A percentile compares a stretch with the other conserved stretches of the same genome.
These are phyloP conservation scores for Kwoniella shandongensis DNA, from an alignment of 768 basidiomycete species.

Conservation along the genomic window DNA sequence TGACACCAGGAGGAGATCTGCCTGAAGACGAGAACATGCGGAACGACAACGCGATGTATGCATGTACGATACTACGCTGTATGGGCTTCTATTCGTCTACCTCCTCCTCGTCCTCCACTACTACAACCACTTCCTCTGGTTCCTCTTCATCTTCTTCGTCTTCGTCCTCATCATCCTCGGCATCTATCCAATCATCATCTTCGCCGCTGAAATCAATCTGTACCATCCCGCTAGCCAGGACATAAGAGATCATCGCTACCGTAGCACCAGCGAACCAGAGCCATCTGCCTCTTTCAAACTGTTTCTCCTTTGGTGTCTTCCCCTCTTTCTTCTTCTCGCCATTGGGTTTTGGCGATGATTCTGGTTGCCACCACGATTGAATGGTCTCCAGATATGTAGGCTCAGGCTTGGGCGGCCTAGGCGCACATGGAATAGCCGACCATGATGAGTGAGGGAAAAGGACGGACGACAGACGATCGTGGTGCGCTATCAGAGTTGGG, in stretches of 20 bases:
- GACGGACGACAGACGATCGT: conserved; percentile 22
- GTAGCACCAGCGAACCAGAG: conserved; percentile 43
- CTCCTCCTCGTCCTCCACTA: conserved; percentile 6
- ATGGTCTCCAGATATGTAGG: conserved; percentile 3
- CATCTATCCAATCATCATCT: conserved; percentile 5
- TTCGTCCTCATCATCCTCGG: conserved; percentile 17
- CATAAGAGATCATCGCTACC: conserved; percentile 40
- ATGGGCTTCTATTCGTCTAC: neutral
- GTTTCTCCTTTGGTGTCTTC: conserved; percentile 31
- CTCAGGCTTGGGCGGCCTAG: neutral
- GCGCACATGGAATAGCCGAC: conserved; percentile 2
- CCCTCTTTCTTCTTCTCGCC: conserved; percentile 14
- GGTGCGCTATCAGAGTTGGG: conserved; percentile 30
- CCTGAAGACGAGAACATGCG: too few species aligned
- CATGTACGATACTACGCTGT: too few species aligned
- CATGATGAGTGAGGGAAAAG: conserved; percentile 24
- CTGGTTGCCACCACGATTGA: conserved; percentile 1
- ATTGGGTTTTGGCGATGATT: neutral
- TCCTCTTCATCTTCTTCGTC: conserved; percentile 15
- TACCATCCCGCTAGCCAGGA: conserved; percentile 41
- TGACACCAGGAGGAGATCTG: too few species aligned
- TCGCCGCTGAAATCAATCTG: conserved; percentile 27
- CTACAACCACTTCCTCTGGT: neutral
- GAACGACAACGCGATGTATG: too few species aligned
- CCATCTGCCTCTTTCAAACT: conserved; percentile 40